Conservation (phyloP, 805 yeast species). For the Candida taoyuanica region DNA sequence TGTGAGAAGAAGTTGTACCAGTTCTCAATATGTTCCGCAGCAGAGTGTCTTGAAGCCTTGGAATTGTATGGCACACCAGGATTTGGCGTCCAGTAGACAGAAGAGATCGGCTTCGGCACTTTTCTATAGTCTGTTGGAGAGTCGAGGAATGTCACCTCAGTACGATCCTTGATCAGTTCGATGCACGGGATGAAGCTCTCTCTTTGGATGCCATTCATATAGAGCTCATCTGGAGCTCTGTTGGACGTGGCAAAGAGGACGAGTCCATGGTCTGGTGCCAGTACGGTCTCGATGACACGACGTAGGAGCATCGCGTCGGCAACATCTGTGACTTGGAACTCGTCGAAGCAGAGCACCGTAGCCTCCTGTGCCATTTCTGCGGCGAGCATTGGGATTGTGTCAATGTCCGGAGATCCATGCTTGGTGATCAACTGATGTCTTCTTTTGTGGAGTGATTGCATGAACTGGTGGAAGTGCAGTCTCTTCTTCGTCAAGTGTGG, state of each 20-base stretch:
- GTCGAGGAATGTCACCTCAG: constrained; percentile 73
- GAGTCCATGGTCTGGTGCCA: constrained; percentile 74
- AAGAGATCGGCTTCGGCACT: constrained; percentile 74
- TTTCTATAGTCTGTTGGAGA: constrained; percentile 95
- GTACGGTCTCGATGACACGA: constrained; percentile 59
- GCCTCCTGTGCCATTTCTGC: constrained; percentile 73
- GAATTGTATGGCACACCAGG: constrained; percentile 55
- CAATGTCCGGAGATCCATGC: constrained; percentile 65
- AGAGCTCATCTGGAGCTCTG: constrained; percentile 90
- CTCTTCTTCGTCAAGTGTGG: constrained; percentile 69
- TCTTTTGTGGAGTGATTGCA: constrained; percentile 89
- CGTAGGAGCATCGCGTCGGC: constrained; percentile 97
- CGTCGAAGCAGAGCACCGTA: constrained; percentile 88
- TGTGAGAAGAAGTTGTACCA: constrained; percentile 84
- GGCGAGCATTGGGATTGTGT: constrained; percentile 80
- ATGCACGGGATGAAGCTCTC: constrained; percentile 91
- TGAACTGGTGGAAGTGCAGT: constrained; percentile 93
- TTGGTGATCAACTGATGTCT: constrained; percentile 66
- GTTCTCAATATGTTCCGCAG: constrained; percentile 55
- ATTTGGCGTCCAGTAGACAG: constrained; percentile 72
- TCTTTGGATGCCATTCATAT: constrained; percentile 91
- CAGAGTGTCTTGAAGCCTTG: constrained; percentile 43
- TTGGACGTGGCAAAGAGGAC: constrained; percentile 91
- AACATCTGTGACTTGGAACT: constrained; percentile 96
- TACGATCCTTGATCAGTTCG: constrained; percentile 63